Evolutionary conservation across 306 rosid species (phyloP), one percentile per base, ranked within the genome.

Genomic region (Macrotyloma uniflorum): DNA sequence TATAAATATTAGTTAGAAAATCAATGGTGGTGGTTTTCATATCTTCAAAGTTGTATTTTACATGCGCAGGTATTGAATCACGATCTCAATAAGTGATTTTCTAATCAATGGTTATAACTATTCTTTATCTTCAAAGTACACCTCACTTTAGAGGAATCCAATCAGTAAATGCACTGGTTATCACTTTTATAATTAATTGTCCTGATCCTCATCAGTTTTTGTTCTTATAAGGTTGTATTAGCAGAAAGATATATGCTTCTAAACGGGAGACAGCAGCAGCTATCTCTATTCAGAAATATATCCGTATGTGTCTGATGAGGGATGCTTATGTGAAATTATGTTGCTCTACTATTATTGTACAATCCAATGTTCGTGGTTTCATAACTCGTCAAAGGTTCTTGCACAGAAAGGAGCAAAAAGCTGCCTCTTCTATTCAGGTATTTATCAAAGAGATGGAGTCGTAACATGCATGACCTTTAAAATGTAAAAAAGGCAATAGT

Each of bases 401-500:
- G 83, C 89, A 77, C 71, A 86, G 79, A 67, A 93, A 85, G 77
- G 82, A 87, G 62, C 91, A 85, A 76, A 93, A 78, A 85, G 94
- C 98, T 77, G 98, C 91, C 20, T 81, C 88, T 72, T 40, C 70
- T 43, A 88, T 93, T 80, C 98, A 93, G 96, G 98, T 93, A 77
- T 53, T 67, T 69, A 43, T 49, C 13, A 5, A 16, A 19, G 61
- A 35, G 47, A 42, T 70, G 26, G 19, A 20, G 42, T 57, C 58
- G 61, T 46, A 26, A 54, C 53, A 51, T 24, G 19, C 53, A 51
- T 24, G 19, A 57, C 70, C 59, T 82, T 40, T 71, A 12, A 32
- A 75, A 24, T 72, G 77, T 72, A 16, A 26, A 18, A 36, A 74
- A n/a, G n/a, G 16, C 14, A 58, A 57, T 53, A 43, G 28, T 59